Percentiles rank a stretch among this genome's conserved stretches.
phyloP scores from a whole-genome alignment of 2,329 filamentous ascomycete genomes.

The Clarireedia monteithiana region DNA sequence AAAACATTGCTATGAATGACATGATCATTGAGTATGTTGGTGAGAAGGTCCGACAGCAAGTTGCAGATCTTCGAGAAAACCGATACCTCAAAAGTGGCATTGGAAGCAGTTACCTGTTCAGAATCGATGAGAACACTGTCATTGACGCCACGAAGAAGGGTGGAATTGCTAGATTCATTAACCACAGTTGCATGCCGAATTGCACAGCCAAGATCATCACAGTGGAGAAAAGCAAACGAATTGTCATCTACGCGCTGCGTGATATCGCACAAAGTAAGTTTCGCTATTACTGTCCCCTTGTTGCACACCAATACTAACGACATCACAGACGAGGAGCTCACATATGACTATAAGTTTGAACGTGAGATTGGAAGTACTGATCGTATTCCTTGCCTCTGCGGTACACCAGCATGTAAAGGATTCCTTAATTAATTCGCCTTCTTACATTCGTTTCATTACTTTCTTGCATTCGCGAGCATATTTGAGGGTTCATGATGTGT shows the following conservation, averaged over 20 bases:
- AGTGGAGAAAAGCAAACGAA: constrained; percentile 94
- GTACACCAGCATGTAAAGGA: constrained; percentile 92
- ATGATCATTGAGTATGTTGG: constrained; percentile 99
- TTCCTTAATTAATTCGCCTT: constrained; percentile 76
- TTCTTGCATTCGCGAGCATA: background rate
- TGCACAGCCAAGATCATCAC: constrained; percentile 99
- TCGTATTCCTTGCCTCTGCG: constrained; percentile 94
- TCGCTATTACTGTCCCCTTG: background rate
- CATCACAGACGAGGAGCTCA: constrained; percentile 83
- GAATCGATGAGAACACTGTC: constrained; percentile 95
- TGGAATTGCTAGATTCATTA: constrained; percentile 97
- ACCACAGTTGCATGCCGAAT: constrained; percentile 96
- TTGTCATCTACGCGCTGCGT: constrained; percentile 95
- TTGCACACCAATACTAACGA: constrained; percentile 14
- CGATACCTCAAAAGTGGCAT: constrained; percentile 94
- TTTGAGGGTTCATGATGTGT: no score
- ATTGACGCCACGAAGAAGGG: constrained; percentile 98
- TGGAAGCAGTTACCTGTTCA: constrained; percentile 93
- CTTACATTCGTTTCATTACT: constrained; percentile 4
- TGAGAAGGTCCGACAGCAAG: constrained; percentile 92
- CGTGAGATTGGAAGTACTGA: constrained; percentile 91
- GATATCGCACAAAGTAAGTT: constrained; percentile 89
- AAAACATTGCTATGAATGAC: constrained; percentile 93
- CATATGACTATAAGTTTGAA: constrained; percentile 99
- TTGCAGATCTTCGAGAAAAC: constrained; percentile 91